Conservation (phyloP, 1,139 yeast genomes). For the Blastobotrys ciferrii region DNA sequence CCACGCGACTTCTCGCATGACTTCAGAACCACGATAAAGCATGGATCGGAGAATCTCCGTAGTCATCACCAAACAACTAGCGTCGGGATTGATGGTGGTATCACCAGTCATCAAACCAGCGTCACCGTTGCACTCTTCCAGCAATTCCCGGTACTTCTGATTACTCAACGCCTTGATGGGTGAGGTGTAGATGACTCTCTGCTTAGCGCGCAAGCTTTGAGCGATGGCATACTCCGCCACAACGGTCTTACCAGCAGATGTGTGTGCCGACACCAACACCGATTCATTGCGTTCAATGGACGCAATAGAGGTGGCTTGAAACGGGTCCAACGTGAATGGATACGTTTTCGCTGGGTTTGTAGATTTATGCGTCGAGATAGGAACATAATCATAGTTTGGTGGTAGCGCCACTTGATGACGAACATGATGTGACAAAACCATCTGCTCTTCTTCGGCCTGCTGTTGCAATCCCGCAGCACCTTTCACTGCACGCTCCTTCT, state of each 20-base stretch:
- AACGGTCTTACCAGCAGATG: slow-evolving; percentile 98
- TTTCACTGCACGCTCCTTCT: slow-evolving; percentile 83
- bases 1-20: slow-evolving; percentile 96
- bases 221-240: slow-evolving; percentile 99
- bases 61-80: slow-evolving; percentile 96
- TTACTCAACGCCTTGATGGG: slow-evolving; percentile 96
- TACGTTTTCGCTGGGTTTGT: slow-evolving; percentile 68
- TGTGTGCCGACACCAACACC: slow-evolving; percentile 97
- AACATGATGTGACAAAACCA: slow-evolving; percentile 84
- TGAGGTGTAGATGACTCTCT: slow-evolving; percentile 93
- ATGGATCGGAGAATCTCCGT: slow-evolving; percentile 91
- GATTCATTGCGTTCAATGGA: slow-evolving; percentile 93
- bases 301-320: slow-evolving; percentile 92
- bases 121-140: slow-evolving; percentile 81
- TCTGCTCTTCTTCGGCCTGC: slow-evolving; percentile 46
- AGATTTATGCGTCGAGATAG: slow-evolving; percentile 79
- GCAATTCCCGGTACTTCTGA: slow-evolving; percentile 90
- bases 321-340: slow-evolving; percentile 91
- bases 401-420: slow-evolving; percentile 98
- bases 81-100: slow-evolving; percentile 95
- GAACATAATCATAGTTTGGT: slow-evolving; percentile 80
- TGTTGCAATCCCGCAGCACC: slow-evolving; percentile 70
- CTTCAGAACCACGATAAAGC: slow-evolving; percentile 92
- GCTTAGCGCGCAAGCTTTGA: slow-evolving; percentile 83
- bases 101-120: slow-evolving; percentile 98